Conservation (phyloP, 2,329 filamentous ascomycete species). For the Rosellinia necatrix region DNA sequence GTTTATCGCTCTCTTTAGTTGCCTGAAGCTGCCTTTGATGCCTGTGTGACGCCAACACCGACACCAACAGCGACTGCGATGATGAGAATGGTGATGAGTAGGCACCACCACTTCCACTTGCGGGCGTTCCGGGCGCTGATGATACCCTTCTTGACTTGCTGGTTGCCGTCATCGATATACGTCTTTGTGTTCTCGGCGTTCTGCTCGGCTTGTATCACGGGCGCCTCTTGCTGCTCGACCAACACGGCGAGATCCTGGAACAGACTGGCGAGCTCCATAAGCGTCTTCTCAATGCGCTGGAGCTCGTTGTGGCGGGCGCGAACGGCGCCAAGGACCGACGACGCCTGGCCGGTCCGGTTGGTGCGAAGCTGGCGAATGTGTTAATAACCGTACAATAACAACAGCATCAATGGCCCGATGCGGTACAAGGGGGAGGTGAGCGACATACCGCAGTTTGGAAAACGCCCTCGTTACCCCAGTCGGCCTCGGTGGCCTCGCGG, state of each 20-base stretch:
- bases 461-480: conserved; percentile 79
- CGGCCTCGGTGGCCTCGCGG: conserved; percentile 67
- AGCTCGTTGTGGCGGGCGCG: conserved; percentile 84
- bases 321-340: conserved; percentile 75
- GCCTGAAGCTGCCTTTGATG: conserved; percentile 10
- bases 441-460: conserved; percentile 74
- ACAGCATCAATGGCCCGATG: neutral
- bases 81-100: conserved; percentile 65
- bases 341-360: conserved; percentile 75
- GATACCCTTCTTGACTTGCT: conserved; percentile 70
- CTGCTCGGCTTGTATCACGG: conserved; percentile 65
- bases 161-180: conserved; percentile 71
- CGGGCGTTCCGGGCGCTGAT: conserved; percentile 67
- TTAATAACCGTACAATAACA: too few relatives aligned
- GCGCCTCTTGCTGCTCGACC: conserved; percentile 72
- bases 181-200: conserved; percentile 68
- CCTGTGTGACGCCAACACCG: conserved; percentile 24
- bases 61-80: conserved; percentile 58
- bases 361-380: conserved; percentile 63
- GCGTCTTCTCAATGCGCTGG: conserved; percentile 76
- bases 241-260: conserved; percentile 77
- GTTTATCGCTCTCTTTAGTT: neutral
- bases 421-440: neutral
- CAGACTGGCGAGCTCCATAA: conserved; percentile 70
- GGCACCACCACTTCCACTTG: conserved; percentile 83